Conservation (phyloP, 345 rosid species). For the Eucalyptus sp. region DNA sequence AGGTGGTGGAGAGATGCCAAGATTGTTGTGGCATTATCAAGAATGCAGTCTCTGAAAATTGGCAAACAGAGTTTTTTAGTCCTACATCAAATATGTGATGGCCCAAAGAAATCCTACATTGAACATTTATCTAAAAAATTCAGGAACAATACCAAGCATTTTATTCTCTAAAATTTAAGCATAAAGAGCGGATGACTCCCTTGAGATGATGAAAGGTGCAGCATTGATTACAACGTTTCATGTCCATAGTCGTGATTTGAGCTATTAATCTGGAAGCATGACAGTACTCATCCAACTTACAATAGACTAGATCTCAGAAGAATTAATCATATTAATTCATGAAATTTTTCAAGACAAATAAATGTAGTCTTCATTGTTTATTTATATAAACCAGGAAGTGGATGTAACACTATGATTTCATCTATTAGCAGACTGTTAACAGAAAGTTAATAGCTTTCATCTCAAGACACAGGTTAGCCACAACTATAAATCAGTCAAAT, state of each 20-base stretch:
- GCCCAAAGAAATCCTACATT: neutral
- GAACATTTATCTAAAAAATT: neutral
- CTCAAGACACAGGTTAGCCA: neutral
- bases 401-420: neutral
- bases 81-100: neutral
- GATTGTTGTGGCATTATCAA: neutral
- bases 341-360: neutral
- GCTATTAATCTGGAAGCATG: neutral
- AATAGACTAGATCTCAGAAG: neutral
- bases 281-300: neutral
- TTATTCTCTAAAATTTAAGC: neutral
- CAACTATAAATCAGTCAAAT: neutral
- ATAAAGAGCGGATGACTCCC: neutral
- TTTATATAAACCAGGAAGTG: neutral
- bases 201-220: neutral
- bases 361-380: neutral
- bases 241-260: neutral
- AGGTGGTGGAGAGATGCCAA: neutral
- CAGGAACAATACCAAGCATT: neutral
- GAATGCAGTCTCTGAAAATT: neutral
- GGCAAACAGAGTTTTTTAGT: neutral
- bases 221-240: neutral
- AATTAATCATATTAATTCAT: neutral
- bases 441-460: neutral
- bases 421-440: neutral